Evolutionary conservation across 768 basidiomycete species (phyloP).

Genomic region (Leucocoprinus leucothites): DNA sequence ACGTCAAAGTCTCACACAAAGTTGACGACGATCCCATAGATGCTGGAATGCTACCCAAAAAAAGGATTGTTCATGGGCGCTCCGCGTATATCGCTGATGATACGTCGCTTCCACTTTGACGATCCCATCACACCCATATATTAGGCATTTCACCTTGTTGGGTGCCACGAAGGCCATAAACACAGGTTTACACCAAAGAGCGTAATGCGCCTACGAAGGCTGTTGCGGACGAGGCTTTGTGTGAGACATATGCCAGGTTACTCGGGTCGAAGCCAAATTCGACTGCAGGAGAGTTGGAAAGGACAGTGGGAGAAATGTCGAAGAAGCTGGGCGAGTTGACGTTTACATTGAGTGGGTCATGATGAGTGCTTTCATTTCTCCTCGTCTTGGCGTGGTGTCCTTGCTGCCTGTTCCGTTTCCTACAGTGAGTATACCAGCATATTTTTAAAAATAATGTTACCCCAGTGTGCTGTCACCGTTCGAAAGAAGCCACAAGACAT

Average conservation of each 20-base stretch:
- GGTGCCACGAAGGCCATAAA: constrained; percentile 95
- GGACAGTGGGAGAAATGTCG: constrained; percentile 88
- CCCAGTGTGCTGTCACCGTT: no score
- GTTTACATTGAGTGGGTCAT: constrained; percentile 86
- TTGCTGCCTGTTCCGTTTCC: no score
- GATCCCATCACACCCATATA: constrained; percentile 90
- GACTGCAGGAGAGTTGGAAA: constrained; percentile 89
- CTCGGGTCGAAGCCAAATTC: constrained; percentile 82
- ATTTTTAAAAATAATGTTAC: no score
- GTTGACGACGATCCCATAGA: constrained; percentile 99
- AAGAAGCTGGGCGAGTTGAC: constrained; percentile 94
- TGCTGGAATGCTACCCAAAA: constrained; percentile 92
- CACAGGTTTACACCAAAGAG: constrained; percentile 88
- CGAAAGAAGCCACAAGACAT: no score
- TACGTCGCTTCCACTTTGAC: constrained; percentile 89
- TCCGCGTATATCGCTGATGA: constrained; percentile 88
- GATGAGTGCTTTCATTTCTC: no score
- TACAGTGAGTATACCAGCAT: no score
- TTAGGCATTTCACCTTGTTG: constrained; percentile 89
- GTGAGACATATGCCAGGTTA: constrained; percentile 84
- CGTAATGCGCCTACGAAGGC: constrained; percentile 96
- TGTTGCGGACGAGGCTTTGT: constrained; percentile 94
- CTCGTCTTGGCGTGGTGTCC: no score
- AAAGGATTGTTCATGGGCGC: constrained; percentile 93
- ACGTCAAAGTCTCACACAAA: constrained; percentile 84